Base-by-base conservation (phyloP, 1,284 basidiomycete genomes). In the Ceratobasidium sp. region DNA sequence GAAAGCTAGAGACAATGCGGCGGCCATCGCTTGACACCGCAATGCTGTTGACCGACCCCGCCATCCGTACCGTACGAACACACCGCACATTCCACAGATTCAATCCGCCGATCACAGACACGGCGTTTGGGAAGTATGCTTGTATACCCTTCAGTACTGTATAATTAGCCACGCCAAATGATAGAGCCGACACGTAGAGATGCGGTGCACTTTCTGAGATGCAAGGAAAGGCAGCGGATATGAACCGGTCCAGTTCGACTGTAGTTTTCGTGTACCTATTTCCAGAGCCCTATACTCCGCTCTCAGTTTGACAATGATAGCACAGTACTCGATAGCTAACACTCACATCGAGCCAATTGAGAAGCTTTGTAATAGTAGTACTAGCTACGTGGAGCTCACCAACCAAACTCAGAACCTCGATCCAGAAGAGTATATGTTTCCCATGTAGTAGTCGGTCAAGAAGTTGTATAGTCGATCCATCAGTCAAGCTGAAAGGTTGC, bases 181-280 rank as follows among this genome's bases (percentile, higher is more conserved):
- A 28, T 13, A 70, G 54, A 3, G 52, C 52, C n/a, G 54, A 70
- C 13, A 70, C 23, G 67, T 70, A 70, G 9, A 70, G 4, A 38
- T 70, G 67, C 13, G 67, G 67, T 12, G 67, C 54, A 12, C 50
- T 56, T 12, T 26, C 17, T 20, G 33, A 70, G 28, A 70, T 42
- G 20, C 13, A 38, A 17, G 42, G 33, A 65, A n/a, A 40, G 23
- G 42, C 33, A 13, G 15, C 33, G 9, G 62, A 44, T n/a, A 65
- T n/a, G 40, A 65, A 46, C 4, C 40, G 33, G 20, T 46, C 13
- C 17, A 65, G 15, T 12, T 46, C 66, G 3, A 13, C 66, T 54
- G 66, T 44, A 26, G 13, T 20, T 38, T 15, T 42, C 26, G 33
- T 23, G 44, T 48, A 67, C 20, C 50, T 50, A 33, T 20, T 48